Percentiles rank a stretch among this genome's conserved stretches.
These are phyloP conservation scores for Astragalus membranaceus DNA, from an alignment of 306 rosid species.

Conservation along the genomic window DNA sequence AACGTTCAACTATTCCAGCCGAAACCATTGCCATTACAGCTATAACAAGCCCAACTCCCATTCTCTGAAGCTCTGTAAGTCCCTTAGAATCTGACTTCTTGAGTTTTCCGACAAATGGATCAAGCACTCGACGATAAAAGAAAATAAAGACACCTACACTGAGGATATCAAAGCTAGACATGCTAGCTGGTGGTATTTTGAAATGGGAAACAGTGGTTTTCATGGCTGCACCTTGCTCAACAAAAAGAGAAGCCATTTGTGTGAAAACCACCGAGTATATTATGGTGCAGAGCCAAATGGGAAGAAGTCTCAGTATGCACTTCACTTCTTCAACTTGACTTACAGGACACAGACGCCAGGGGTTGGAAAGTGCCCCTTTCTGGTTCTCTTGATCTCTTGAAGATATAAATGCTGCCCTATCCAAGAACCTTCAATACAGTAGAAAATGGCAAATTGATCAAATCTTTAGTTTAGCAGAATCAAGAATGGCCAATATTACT, in stretches of 20 bases:
- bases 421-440: slow-evolving; percentile 66
- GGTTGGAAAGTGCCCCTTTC: slow-evolving; percentile 33
- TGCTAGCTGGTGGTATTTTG: slow-evolving; percentile 89
- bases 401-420: slow-evolving; percentile 79
- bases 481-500: background rate
- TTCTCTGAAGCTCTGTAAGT: slow-evolving; percentile 88
- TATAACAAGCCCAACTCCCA: slow-evolving; percentile 94
- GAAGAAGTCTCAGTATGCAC: slow-evolving; percentile 89
- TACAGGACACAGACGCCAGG: slow-evolving; percentile 79
- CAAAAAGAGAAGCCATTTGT: slow-evolving; percentile 98
- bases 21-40: slow-evolving; percentile 93
- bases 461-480: background rate
- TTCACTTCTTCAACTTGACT: slow-evolving; percentile 97
- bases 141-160: slow-evolving; percentile 89
- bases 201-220: slow-evolving; percentile 65
- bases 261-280: slow-evolving; percentile 94
- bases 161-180: slow-evolving; percentile 94
- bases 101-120: slow-evolving; percentile 67
- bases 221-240: slow-evolving; percentile 99
- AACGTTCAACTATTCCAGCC: slow-evolving; percentile 88
- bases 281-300: slow-evolving; percentile 99
- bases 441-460: slow-evolving; percentile 2
- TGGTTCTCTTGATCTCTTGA: slow-evolving; percentile 64
- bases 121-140: slow-evolving; percentile 75
- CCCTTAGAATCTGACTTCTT: slow-evolving; percentile 64